These are phyloP conservation scores for Parafenestella ontariensis DNA, from an alignment of 2,329 filamentous ascomycete species.

Conservation along the genomic window DNA sequence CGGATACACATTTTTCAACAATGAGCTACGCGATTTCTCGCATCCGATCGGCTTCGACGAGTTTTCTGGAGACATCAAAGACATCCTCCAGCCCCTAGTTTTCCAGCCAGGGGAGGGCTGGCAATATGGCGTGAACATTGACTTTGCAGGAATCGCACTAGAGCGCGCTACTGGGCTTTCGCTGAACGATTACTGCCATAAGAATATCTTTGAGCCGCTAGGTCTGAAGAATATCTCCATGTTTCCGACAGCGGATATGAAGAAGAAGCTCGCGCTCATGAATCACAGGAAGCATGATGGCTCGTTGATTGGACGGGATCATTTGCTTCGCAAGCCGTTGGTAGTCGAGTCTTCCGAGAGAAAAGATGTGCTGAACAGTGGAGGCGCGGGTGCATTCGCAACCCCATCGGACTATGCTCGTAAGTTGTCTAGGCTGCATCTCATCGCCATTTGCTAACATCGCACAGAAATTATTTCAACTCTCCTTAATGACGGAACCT, in stretches of 20 bases:
- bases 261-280: conserved; percentile 63
- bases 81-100: conserved; percentile 62
- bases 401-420: conserved; percentile 65
- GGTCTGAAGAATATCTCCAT: conserved; percentile 60
- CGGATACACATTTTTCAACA: conserved; percentile 58
- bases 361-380: conserved; percentile 61
- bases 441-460: conserved; percentile 9
- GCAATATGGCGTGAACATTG: conserved; percentile 60
- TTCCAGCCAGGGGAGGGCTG: conserved; percentile 68
- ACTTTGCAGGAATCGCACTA: conserved; percentile 56
- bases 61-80: conserved; percentile 61
- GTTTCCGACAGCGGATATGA: conserved; percentile 64
- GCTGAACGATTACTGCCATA: conserved; percentile 54
- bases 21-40: conserved; percentile 52
- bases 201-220: conserved; percentile 55
- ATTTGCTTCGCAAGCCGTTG: conserved; percentile 59
- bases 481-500: conserved; percentile 69
- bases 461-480: conserved; percentile 63
- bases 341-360: conserved; percentile 53
- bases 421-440: conserved; percentile 41
- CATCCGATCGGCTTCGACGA: conserved; percentile 64
- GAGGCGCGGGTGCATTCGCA: conserved; percentile 67
- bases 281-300: conserved; percentile 58
- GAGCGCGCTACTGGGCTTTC: conserved; percentile 53
- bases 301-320: conserved; percentile 53